Evolutionary conservation across 2,329 filamentous ascomycete genomes (phyloP).

Genomic region (Calonectria leucothoes): DNA sequence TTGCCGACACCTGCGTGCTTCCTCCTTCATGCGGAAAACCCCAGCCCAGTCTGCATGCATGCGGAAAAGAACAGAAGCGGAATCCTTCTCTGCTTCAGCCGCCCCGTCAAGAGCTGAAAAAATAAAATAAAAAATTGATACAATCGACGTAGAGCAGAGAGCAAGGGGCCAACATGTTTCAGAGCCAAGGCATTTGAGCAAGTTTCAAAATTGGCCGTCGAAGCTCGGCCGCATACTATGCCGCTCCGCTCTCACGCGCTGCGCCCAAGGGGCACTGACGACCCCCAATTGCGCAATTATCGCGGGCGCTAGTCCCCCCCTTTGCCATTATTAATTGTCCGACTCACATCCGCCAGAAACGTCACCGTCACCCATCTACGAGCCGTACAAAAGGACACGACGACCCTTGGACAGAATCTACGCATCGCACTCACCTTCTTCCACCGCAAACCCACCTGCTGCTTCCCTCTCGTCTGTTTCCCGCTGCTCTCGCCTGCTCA

Average conservation of each 20-base stretch:
- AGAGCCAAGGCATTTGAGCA: constrained; percentile 36
- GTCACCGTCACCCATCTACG: constrained; percentile 24
- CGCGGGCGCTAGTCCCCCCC: constrained; percentile 23
- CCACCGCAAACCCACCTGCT: not conserved
- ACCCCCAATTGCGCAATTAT: constrained; percentile 43
- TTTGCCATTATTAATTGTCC: constrained; percentile 39
- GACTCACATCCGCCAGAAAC: constrained; percentile 18
- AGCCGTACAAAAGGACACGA: constrained; percentile 21
- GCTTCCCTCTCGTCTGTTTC: not conserved
- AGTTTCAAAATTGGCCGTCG: constrained; percentile 32
- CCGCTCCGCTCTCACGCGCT: constrained; percentile 2
- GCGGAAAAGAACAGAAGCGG: not conserved
- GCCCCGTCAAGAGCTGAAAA: too few relatives aligned
- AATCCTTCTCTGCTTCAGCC: not conserved
- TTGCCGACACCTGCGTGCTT: not conserved
- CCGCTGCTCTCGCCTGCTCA: not conserved
- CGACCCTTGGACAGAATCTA: not conserved
- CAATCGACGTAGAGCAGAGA: not conserved
- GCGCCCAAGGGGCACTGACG: not conserved
- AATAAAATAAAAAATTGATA: not conserved
- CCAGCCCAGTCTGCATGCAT: not conserved
- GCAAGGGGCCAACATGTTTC: constrained; percentile 34
- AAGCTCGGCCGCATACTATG: constrained; percentile 5
- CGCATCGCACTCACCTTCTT: not conserved
- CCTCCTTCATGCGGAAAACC: not conserved